A percentile compares a stretch with the other conserved stretches of the same genome.
These are phyloP conservation scores for Immersiella caudata DNA, from an alignment of 495 filamentous ascomycete species.

Conservation along the genomic window DNA sequence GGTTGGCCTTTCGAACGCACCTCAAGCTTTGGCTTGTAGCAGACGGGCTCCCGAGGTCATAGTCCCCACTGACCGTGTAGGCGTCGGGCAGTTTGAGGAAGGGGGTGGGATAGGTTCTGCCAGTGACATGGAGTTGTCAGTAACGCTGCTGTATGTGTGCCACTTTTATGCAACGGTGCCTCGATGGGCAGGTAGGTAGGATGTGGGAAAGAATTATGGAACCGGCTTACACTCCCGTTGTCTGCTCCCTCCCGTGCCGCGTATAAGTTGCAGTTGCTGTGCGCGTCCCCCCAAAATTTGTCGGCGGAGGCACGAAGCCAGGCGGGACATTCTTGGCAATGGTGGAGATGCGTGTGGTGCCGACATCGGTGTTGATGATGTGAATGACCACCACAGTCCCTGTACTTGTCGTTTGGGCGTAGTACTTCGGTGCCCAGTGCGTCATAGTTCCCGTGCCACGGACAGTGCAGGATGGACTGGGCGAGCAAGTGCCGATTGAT, in stretches of 20 bases:
- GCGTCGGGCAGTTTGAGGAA: not conserved
- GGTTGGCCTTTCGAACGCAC: slow-evolving; percentile 1
- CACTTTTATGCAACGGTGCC: no score
- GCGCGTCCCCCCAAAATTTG: slow-evolving; percentile 8
- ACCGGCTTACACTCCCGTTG: slow-evolving; percentile 2
- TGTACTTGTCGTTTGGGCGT: not conserved
- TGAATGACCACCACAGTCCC: slow-evolving; percentile 5
- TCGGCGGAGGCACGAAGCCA: slow-evolving; percentile 8
- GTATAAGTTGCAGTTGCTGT: not conserved
- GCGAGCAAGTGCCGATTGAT: not conserved
- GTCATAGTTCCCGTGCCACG: not conserved
- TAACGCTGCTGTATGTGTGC: no score
- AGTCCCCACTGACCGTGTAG: slow-evolving; percentile 7
- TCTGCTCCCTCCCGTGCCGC: not conserved
- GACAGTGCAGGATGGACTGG: not conserved
- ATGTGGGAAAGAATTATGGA: not conserved
- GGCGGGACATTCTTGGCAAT: not conserved
- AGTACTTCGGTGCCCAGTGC: not conserved
- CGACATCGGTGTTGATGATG: slow-evolving; percentile 4
- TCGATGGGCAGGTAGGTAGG: not conserved
- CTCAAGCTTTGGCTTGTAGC: not conserved
- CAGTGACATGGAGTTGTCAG: not conserved
- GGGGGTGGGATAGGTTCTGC: slow-evolving; percentile 9
- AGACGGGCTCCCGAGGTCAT: not conserved
- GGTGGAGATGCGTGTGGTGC: slow-evolving; percentile 1